Evolutionary conservation across 441 rosid species (phyloP).

Genomic region (Populus hybrid): DNA sequence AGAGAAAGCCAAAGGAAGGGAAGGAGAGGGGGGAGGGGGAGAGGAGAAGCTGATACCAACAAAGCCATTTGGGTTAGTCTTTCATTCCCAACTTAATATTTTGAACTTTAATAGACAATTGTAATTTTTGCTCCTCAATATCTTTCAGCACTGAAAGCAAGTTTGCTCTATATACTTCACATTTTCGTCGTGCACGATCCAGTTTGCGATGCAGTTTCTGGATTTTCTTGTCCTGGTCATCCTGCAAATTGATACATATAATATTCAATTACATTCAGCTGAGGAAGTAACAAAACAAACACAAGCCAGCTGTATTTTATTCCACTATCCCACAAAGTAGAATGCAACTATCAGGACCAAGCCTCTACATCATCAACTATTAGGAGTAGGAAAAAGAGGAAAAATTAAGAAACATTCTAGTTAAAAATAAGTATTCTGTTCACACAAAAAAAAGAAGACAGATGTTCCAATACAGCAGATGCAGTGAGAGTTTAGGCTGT

Average conservation of each 20-base stretch:
- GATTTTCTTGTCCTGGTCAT: conserved; percentile 26
- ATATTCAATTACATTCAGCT: neutral
- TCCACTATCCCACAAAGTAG: neutral
- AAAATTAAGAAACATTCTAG: neutral
- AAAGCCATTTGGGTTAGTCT: conserved; percentile 14
- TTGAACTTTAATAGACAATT: conserved; percentile 27
- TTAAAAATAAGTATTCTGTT: neutral
- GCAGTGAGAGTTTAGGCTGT: neutral
- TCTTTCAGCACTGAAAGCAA: conserved; percentile 27
- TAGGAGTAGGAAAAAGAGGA: neutral
- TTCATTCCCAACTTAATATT: conserved; percentile 27
- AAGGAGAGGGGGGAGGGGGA: neutral
- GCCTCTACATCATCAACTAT: neutral
- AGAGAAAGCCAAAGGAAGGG: neutral
- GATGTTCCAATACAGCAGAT: neutral
- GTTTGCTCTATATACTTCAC: conserved; percentile 24
- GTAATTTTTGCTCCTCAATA: conserved; percentile 28
- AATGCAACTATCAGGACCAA: neutral
- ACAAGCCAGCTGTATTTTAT: neutral
- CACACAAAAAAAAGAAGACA: no score
- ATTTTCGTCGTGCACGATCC: conserved; percentile 24
- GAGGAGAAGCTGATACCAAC: neutral
- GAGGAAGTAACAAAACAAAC: neutral
- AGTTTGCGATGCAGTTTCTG: conserved; percentile 17
- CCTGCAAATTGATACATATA: conserved; percentile 6